Conservation (phyloP, 192 early-diverging fungal genomes). For the Entomortierella parvispora region DNA sequence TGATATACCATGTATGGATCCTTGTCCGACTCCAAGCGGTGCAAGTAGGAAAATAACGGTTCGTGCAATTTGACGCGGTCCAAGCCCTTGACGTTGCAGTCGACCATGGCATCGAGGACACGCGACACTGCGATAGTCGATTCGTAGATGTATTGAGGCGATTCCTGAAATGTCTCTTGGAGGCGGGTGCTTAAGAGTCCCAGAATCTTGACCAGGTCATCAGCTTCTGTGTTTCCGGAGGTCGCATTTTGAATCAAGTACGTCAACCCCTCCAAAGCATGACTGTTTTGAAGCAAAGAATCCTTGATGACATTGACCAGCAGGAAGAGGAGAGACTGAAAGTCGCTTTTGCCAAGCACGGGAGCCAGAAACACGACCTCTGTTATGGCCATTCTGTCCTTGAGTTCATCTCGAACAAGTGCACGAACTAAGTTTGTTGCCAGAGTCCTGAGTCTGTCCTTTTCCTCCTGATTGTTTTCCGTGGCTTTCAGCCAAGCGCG, state of each 20-base stretch:
- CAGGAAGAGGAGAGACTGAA: not conserved
- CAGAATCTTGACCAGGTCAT: constrained; percentile 10
- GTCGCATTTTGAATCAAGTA: not conserved
- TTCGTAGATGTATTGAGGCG: not conserved
- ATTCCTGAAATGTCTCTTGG: not conserved
- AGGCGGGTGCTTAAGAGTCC: not conserved
- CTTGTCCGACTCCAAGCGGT: not conserved
- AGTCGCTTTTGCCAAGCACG: not conserved
- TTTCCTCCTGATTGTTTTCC: not conserved
- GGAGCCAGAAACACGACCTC: too few relatives aligned
- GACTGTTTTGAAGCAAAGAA: too few relatives aligned
- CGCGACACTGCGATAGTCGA: not conserved
- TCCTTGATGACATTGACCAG: not conserved
- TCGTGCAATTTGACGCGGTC: not conserved
- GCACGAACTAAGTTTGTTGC: not conserved
- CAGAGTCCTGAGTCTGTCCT: not conserved
- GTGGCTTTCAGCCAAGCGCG: not conserved
- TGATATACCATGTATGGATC: constrained; percentile 8
- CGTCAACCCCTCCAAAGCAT: not conserved
- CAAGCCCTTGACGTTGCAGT: not conserved
- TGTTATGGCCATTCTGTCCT: not conserved
- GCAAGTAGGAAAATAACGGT: not conserved
- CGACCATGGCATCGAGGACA: constrained; percentile 7
- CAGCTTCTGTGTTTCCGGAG: not conserved
- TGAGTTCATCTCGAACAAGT: not conserved